Conservation (phyloP, 257 asterid species). For the Solanum appendiculatum region DNA sequence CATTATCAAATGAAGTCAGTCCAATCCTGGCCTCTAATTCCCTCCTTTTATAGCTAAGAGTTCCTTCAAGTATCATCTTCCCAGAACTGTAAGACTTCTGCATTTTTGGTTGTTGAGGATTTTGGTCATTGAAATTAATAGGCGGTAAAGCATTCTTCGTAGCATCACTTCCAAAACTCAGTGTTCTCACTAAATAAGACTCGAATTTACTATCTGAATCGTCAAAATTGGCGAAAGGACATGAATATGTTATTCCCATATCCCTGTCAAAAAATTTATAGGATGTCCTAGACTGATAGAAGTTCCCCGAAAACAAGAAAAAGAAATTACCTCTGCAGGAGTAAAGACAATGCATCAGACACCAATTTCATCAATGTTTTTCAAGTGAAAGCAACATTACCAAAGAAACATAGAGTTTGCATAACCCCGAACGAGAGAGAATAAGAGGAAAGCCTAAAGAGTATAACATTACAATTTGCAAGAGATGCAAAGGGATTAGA, state of each 20-base stretch:
- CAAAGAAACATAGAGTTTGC: neutral
- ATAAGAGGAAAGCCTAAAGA: neutral
- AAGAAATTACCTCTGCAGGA: neutral
- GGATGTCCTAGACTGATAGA: neutral
- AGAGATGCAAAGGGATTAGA: neutral
- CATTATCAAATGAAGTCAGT: constrained; percentile 4
- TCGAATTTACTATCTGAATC: constrained; percentile 32
- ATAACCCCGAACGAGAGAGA: neutral
- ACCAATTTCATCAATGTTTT: neutral
- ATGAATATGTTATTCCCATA: constrained; percentile 57
- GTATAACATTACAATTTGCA: neutral
- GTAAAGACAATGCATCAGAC: neutral
- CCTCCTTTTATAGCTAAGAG: constrained; percentile 36
- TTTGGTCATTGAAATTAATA: constrained; percentile 23
- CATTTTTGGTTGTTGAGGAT: constrained; percentile 12
- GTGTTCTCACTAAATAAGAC: constrained; percentile 27
- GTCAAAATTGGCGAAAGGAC: constrained; percentile 23
- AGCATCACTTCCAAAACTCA: constrained; percentile 25
- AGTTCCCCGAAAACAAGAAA: neutral
- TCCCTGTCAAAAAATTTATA: constrained; percentile 13
- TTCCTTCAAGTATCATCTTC: constrained; percentile 37
- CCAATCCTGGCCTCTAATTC: constrained; percentile 40
- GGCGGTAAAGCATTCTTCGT: constrained; percentile 14
- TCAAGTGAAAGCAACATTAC: neutral
- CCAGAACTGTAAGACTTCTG: constrained; percentile 36